Base-by-base conservation (phyloP, 2,329 filamentous ascomycete genomes). In the Lecanicillium sp. region DNA sequence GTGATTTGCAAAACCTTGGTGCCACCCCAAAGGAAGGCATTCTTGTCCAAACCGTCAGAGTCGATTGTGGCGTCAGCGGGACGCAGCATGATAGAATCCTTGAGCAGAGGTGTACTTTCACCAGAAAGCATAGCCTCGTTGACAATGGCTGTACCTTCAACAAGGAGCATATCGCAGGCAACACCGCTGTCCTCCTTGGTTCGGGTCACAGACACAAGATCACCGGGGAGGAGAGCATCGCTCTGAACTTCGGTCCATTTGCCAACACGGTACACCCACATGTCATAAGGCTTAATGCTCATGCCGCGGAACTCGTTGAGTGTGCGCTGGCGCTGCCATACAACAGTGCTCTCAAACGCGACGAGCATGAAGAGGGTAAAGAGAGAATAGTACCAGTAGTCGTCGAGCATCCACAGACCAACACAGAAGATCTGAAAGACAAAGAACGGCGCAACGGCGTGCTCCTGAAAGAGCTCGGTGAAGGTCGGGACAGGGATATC, bases 361-460 rank as follows among this genome's bases (percentile, higher is more conserved):
- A 98, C 87, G 40, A 98, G 78, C 94, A 98, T 98, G 68, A 97
- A 89, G 17, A 98, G 80, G 1, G 94, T 98, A 64, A 98, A 98
- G 15, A 98, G 77, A 45, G 92, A 97, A 68, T 98, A 98, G 71
- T 98, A 98, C 92, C 94, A 98, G 67, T 97, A 98, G 65, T 98
- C 94, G 57, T 98, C 92, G 57, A 98, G 69, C 81, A 97, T 87
- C 92, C 92, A 98, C 44, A 98, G 69, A 13, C 92, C 94, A 42
- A 98, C 92, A 53, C 94, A 98, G 70, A 98, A 98, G 45, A 98
- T 74, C 71, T 98, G 92, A 68, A 98, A 98, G 46, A 98, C 89
- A 65, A 98, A 98, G 72, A 98, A 98, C 5, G 92, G 92, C 17
- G 94, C 94, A 17, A 98, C 94, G 17, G 94, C 90, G 61, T 98